Conservation (phyloP, 495 filamentous ascomycete genomes). For the Glarea lozoyensis region DNA sequence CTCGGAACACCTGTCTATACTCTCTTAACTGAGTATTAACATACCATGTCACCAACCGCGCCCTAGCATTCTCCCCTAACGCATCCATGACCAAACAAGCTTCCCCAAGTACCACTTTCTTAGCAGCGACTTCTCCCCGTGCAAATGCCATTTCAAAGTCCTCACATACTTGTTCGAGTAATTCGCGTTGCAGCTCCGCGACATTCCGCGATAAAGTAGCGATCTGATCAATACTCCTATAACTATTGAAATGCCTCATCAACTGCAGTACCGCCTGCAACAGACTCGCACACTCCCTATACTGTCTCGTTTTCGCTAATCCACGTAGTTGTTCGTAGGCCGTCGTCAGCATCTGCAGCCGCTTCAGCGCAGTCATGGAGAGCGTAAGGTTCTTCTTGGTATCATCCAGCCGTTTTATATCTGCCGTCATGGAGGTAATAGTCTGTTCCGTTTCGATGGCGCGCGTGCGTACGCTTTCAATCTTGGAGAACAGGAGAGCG, state of each 20-base stretch:
- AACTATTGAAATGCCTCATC: slow-evolving; percentile 98
- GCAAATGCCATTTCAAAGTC: slow-evolving; percentile 96
- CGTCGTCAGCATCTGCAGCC: slow-evolving; percentile 96
- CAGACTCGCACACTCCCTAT: slow-evolving; percentile 90
- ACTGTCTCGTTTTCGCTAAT: slow-evolving; percentile 78
- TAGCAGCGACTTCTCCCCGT: slow-evolving; percentile 69
- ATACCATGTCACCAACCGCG: slow-evolving; percentile 87
- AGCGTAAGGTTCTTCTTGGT: slow-evolving; percentile 94
- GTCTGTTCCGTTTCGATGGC: slow-evolving; percentile 88
- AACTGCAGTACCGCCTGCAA: slow-evolving; percentile 95
- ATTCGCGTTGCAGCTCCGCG: slow-evolving; percentile 84
- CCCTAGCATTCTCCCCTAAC: slow-evolving; percentile 78
- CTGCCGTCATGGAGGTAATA: slow-evolving; percentile 98
- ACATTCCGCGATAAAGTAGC: slow-evolving; percentile 89
- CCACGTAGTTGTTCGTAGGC: slow-evolving; percentile 92
- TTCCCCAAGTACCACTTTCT: slow-evolving; percentile 66
- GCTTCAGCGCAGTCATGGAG: slow-evolving; percentile 96
- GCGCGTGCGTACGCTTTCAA: slow-evolving; percentile 85
- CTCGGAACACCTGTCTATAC: slow-evolving; percentile 85
- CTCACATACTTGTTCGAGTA: slow-evolving; percentile 94
- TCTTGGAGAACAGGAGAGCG: slow-evolving; percentile 83
- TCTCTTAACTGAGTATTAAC: slow-evolving; percentile 95
- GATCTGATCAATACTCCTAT: slow-evolving; percentile 96
- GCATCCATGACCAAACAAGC: slow-evolving; percentile 93
- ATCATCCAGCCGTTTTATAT: slow-evolving; percentile 95